Percentiles rank a stretch among this genome's conserved stretches.
phyloP scores from a whole-genome alignment of 2,329 filamentous ascomycete genomes.

The Nannizziopsis barbatae region DNA sequence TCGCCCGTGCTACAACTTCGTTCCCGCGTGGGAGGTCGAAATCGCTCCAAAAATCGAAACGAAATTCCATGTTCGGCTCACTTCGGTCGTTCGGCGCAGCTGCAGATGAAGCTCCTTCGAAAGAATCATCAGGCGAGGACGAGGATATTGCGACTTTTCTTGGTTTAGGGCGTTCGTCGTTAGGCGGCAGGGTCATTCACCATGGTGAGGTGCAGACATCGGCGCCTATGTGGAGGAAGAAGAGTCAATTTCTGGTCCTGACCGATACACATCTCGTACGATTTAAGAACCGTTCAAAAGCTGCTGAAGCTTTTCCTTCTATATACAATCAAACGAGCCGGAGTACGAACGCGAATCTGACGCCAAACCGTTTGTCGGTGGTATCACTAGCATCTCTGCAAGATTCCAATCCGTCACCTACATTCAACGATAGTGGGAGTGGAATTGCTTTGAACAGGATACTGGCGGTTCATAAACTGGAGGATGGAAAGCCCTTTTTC shows the following conservation, averaged over 20 bases:
- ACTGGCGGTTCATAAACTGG: constrained; percentile 55
- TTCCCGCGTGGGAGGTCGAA: constrained; percentile 11
- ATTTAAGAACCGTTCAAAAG: constrained; percentile 57
- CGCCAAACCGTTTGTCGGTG: constrained; percentile 42
- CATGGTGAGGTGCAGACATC: constrained; percentile 61
- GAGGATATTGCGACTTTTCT: constrained; percentile 26
- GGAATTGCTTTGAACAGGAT: constrained; percentile 53
- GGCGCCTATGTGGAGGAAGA: constrained; percentile 59
- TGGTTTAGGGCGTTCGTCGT: not conserved
- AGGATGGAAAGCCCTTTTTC: constrained; percentile 56
- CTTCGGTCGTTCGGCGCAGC: constrained; percentile 42
- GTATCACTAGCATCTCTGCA: constrained; percentile 51
- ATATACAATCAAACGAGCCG: constrained; percentile 35
- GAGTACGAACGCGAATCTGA: constrained; percentile 22
- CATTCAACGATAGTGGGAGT: constrained; percentile 37
- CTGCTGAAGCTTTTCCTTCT: constrained; percentile 50
- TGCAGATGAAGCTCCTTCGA: constrained; percentile 43
- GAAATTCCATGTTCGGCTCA: constrained; percentile 50
- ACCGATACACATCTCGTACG: constrained; percentile 57
- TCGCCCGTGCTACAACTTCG: not conserved
- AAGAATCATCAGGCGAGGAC: constrained; percentile 40
- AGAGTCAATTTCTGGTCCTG: constrained; percentile 61
- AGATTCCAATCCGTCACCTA: constrained; percentile 42
- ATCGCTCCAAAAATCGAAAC: constrained; percentile 35
- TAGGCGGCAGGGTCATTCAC: constrained; percentile 44